Percentiles rank a stretch among this genome's conserved stretches.
Conservation (phyloP, 73 alveolate genomes). For the Paramecium primaurelia region DNA sequence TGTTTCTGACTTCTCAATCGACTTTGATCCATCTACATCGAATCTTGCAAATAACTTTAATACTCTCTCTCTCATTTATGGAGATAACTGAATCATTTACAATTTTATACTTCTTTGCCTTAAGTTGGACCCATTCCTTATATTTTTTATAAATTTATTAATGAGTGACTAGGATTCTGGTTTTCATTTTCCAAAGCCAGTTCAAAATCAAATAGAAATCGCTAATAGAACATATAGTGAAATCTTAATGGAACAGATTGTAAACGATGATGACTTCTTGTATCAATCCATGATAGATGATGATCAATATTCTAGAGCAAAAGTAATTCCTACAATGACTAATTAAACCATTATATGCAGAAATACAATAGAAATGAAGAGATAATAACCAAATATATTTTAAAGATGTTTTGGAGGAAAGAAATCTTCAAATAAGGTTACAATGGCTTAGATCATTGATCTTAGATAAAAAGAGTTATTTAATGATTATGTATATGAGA, state of each 20-base stretch:
- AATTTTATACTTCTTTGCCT: slow-evolving; percentile 1
- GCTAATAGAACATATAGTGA: neutral
- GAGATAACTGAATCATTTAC: slow-evolving; percentile 23
- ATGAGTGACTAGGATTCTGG: neutral
- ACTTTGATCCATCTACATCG: slow-evolving; percentile 58
- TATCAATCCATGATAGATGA: neutral
- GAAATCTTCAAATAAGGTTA: neutral
- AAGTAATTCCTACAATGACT: neutral
- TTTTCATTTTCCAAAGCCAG: neutral
- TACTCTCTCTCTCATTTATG: slow-evolving; percentile 46
- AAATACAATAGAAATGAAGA: neutral
- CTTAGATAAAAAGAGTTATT: slow-evolving; percentile 1
- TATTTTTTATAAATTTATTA: neutral
- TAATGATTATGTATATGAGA: slow-evolving; percentile 30
- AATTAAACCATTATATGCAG: neutral
- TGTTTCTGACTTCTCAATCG: slow-evolving; percentile 57
- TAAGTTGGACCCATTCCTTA: slow-evolving; percentile 42
- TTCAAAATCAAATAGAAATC: neutral
- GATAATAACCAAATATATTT: neutral
- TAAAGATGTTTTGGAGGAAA: neutral
- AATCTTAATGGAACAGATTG: neutral
- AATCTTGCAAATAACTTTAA: slow-evolving; percentile 40
- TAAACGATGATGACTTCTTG: neutral
- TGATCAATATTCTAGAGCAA: neutral
- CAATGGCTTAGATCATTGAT: neutral